Conservation (phyloP, 257 asterid species). For the Solanum acaule region DNA sequence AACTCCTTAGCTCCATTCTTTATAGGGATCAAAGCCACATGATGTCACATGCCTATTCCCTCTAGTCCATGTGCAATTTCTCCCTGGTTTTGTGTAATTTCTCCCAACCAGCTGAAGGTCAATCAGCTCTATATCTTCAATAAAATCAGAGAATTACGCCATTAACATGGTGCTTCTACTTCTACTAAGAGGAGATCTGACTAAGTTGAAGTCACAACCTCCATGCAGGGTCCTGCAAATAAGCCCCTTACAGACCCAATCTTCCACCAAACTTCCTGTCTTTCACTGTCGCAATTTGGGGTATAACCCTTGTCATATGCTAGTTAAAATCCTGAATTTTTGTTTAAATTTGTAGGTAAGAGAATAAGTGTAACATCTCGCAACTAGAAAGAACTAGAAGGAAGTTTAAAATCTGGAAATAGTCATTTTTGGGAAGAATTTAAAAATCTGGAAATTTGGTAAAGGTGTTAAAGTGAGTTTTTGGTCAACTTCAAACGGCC, state of each 20-base stretch:
- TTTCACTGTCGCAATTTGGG: neutral
- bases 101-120: neutral
- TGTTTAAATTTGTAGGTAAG: neutral
- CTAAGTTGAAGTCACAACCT: neutral
- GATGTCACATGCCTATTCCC: neutral
- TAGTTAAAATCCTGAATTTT: neutral
- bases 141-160: neutral
- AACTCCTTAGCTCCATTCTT: neutral
- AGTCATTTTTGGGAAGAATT: too few relatives aligned
- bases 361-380: neutral
- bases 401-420: too few relatives aligned
- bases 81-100: neutral
- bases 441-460: too few relatives aligned
- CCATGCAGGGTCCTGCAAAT: neutral
- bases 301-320: neutral
- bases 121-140: neutral
- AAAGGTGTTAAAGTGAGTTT: too few relatives aligned
- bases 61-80: neutral
- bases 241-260: neutral
- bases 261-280: neutral
- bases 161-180: neutral
- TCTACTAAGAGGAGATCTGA: neutral
- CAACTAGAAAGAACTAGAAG: too few relatives aligned
- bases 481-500: too few relatives aligned
- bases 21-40: neutral